Conservation (phyloP, 805 yeast species). For the Schwanniomyces polymorphus region DNA sequence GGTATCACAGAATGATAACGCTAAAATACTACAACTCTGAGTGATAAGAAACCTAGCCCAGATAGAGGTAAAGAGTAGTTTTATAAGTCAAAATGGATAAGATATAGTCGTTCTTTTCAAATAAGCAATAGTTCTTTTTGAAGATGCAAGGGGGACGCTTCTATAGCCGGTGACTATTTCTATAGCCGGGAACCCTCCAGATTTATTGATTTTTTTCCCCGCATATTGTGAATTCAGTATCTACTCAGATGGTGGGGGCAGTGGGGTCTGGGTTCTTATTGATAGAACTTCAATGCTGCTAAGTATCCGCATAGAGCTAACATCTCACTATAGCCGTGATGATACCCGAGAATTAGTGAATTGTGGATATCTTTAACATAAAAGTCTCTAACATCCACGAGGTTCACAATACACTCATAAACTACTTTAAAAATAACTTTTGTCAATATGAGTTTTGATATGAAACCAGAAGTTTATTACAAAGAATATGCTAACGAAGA, state of each 20-base stretch:
- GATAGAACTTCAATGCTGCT: background rate
- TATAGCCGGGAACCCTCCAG: background rate
- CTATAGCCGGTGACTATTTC: background rate
- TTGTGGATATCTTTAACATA: background rate
- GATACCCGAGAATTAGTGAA: background rate
- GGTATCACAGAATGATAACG: no score
- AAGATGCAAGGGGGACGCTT: background rate
- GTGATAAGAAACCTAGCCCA: no score
- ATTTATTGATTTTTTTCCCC: background rate
- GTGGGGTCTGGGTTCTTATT: background rate
- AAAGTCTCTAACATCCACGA: conserved; percentile 1
- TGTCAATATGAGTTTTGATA: background rate
- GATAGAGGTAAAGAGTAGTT: no score
- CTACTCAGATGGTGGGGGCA: background rate
- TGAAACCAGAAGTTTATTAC: background rate
- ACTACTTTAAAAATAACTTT: background rate
- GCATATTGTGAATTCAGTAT: background rate
- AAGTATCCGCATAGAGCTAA: background rate
- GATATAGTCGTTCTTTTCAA: no score
- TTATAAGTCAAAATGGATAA: no score
- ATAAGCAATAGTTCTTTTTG: background rate
- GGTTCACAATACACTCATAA: background rate
- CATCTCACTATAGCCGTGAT: background rate
- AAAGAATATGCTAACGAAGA: conserved; percentile 1
- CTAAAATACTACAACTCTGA: no score